A percentile compares a stretch with the other conserved stretches of the same genome.
phyloP scores from a whole-genome alignment of 129 eudicot species.

The Helianthus annuus region HanXRQr2.0-SUNRISE NC_035433.2:71652341-71652840 shows the following conservation, averaged over 20 bases:
- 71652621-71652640: not conserved
- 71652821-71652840: no score
- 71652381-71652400: not conserved
- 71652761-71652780: no score
- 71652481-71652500: not conserved
- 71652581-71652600: constrained; percentile 2
- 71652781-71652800: no score
- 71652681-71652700: no score
- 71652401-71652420: not conserved
- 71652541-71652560: not conserved
- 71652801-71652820: no score
- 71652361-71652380: no score
- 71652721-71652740: no score
- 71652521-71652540: no score
- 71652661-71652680: no score
- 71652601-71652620: constrained; percentile 15
- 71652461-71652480: constrained; percentile 4
- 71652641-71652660: not conserved
- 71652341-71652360: no score
- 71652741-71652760: no score
- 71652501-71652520: constrained; percentile 9
- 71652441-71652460: constrained; percentile 2
- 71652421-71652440: not conserved
- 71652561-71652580: constrained; percentile 11
- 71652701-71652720: no score